Evolutionary conservation across 2,329 filamentous ascomycete species (phyloP), one percentile per base, ranked within the genome.

Genomic region (Fusarium decemcellulare): DNA sequence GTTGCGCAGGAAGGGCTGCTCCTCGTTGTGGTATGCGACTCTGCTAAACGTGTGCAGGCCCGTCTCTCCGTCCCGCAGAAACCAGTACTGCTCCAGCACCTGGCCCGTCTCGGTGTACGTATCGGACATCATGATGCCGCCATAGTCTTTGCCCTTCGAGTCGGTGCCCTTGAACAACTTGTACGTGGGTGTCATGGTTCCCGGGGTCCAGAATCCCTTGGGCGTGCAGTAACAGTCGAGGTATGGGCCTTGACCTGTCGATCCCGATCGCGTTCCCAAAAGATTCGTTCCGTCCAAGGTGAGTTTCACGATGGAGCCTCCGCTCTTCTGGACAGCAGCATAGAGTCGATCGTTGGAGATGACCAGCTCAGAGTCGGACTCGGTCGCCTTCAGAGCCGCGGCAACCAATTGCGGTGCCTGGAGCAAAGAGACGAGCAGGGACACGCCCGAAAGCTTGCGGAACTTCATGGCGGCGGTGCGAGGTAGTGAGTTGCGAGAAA

Each of bases 151-250:
- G 1, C 84, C 84, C n/a, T 80, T 80, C 46, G 78, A 81, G 71
- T 84, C 84, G 70, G 79, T 82, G 58, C 83, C 83, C 66, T 82
- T 81, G 71, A 83, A 80, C 30, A 84, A 79, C 69, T 83, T 78
- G 76, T 83, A 82, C 63, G 75, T 77, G 10, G 74, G 74, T 61
- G 86, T 80, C 6, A 83, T 84, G 6, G 79, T 79, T 0, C 88
- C 88, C 0, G 88, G 87, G 0, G 87, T 90, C 78, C 88, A 91
- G 71, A 85, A 86, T 0, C 89, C 89, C 0, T 81, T 82, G 1
- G 87, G 87, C 0, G 82, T 87, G 72, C 88, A 91, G 76, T 90
- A 89, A 74, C 89, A 91, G 75, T 91, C 88, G 7, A 91, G 83
- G 71, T 90, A 90, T 2, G 87, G 86, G 0, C 87, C 86, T 29